Conservation (phyloP, 106 monocot genomes). For the Narthecium ossifragum region DNA sequence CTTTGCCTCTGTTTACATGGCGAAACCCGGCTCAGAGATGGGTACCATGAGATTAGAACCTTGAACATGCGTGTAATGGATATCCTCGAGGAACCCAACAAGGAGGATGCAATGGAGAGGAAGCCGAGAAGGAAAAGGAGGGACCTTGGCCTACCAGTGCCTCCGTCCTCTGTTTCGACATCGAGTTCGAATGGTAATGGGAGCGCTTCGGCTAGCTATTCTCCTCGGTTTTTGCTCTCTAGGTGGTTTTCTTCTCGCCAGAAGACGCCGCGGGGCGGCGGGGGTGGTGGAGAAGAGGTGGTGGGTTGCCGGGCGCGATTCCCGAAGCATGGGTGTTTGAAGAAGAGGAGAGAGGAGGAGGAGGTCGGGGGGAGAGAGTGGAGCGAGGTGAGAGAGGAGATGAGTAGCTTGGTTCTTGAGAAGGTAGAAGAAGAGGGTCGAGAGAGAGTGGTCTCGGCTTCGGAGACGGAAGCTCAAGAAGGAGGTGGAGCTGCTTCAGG, state of each 20-base stretch:
- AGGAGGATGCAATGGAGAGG: neutral
- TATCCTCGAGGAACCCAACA: no score
- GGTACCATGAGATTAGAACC: no score
- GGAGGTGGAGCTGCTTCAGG: neutral
- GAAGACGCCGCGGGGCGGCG: neutral
- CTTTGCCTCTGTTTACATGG: no score
- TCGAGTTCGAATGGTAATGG: conserved; percentile 3
- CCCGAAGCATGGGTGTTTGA: neutral
- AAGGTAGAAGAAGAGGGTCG: conserved; percentile 1
- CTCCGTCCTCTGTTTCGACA: no score
- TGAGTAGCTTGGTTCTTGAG: no score
- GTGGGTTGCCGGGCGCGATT: conserved; percentile 24
- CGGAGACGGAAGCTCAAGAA: conserved; percentile 4
- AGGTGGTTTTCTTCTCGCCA: conserved; percentile 3
- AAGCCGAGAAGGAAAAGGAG: neutral
- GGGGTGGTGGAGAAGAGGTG: neutral
- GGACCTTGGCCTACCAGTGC: no score
- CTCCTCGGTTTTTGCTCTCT: conserved; percentile 28
- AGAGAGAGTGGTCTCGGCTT: neutral
- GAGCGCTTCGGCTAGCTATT: neutral
- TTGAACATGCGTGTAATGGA: no score
- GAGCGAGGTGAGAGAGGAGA: neutral
- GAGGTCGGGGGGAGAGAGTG: neutral
- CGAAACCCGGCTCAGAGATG: no score
- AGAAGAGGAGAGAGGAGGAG: conserved; percentile 1